Evolutionary conservation across 495 filamentous ascomycete genomes (phyloP), one percentile per base, ranked within the genome.

Genomic region (Margaritispora aquatica): DNA sequence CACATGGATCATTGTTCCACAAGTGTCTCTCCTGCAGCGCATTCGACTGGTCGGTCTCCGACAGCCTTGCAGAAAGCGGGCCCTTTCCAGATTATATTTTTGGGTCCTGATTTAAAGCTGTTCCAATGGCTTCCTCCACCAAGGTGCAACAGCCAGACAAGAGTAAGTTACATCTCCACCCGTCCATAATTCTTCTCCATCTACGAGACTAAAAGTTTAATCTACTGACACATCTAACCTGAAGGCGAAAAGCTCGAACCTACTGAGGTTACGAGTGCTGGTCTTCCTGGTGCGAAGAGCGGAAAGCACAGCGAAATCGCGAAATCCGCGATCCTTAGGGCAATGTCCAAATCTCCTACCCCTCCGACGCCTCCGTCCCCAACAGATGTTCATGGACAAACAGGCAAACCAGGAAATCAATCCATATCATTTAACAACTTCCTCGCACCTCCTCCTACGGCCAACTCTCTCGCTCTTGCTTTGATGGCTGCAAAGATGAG

Each of bases 261-360:
- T n/a, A n/a, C n/a, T n/a, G n/a, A n/a, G n/a, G n/a, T n/a, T n/a
- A n/a, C n/a, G n/a, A n/a, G n/a, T n/a, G 17, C 38, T n/a, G 29
- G 29, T 34, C 29, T 34, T 34, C 29, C n/a, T 15, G 29, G 29
- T 34, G 38, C 38, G 9, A 24, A 24, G 17, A 49, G 41, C 55
- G 64, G 68, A 21, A 71, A 74, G 60, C 73, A 76, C 60, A 72
- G 70, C 26, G 71, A 71, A 34, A 71, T 81, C 63, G 77, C 77
- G 49, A 77, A 74, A 70, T 67, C 74, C 66, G 77, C 74, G 61
- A 81, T 81, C n/a, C n/a, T n/a, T n/a, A n/a, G 76, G 77, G 63
- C 65, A 73, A n/a, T n/a, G n/a, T n/a, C n/a, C n/a, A n/a, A n/a
- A n/a, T n/a, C n/a, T n/a, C n/a, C n/a, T n/a, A n/a, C n/a, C n/a